Evolutionary conservation across 495 filamentous ascomycete species (phyloP).

Genomic region (Annulohypoxylon bovei): DNA sequence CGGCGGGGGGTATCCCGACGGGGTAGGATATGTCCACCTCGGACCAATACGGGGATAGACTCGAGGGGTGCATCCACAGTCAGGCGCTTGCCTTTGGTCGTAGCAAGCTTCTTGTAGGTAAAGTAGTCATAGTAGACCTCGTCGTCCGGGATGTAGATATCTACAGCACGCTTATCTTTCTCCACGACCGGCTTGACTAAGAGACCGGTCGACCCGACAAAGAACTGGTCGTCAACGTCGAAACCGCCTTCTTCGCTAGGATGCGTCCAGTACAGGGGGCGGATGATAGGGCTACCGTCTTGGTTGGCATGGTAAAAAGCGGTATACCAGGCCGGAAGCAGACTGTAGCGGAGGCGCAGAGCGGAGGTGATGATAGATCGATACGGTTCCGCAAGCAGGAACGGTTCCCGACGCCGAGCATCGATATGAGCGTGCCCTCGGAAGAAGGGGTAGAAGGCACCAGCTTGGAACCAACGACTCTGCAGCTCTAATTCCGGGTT

Average conservation of each 20-base stretch:
- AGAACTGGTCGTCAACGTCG: conserved; percentile 90
- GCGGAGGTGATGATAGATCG: conserved; percentile 86
- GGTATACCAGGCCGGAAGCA: conserved; percentile 96
- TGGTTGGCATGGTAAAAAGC: conserved; percentile 89
- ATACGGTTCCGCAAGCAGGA: conserved; percentile 85
- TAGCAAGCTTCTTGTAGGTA: conserved; percentile 77
- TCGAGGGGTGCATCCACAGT: conserved; percentile 81
- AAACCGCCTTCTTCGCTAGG: conserved; percentile 88
- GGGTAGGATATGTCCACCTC: conserved; percentile 89
- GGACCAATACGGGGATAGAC: conserved; percentile 88
- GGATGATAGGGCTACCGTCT: conserved; percentile 85
- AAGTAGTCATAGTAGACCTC: conserved; percentile 96
- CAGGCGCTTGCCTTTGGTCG: conserved; percentile 69
- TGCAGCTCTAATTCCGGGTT: conserved; percentile 92
- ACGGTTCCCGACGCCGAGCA: conserved; percentile 91
- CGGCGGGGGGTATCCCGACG: conserved; percentile 87
- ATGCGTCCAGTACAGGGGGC: conserved; percentile 91
- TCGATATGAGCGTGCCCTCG: conserved; percentile 98
- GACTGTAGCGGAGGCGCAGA: conserved; percentile 85
- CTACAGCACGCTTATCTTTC: conserved; percentile 74
- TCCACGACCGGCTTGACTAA: conserved; percentile 87
- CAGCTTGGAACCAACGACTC: conserved; percentile 95
- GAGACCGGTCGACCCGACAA: conserved; percentile 84
- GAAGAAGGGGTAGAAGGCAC: conserved; percentile 99
- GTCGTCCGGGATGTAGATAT: conserved; percentile 86